A percentile compares a stretch with the other conserved stretches of the same genome.
These are phyloP conservation scores for Irpex lacteus DNA, from an alignment of 1,284 basidiomycete genomes.

Conservation along the genomic window DNA sequence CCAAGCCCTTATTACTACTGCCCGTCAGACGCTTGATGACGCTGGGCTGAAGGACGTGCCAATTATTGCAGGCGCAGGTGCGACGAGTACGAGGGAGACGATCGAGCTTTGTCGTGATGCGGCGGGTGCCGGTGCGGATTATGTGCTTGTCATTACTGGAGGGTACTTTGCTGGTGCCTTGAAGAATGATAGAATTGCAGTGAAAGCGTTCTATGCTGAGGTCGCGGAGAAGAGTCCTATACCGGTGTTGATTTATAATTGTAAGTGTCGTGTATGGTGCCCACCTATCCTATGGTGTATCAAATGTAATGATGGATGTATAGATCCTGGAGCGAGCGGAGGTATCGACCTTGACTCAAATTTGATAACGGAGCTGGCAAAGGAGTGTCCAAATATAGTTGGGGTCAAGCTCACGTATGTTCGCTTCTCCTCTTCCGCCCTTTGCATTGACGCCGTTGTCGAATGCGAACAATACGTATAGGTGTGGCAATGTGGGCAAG, in stretches of 20 bases:
- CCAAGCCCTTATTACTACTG: conserved; percentile 61
- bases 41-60: conserved; percentile 62
- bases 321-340: conserved; percentile 80
- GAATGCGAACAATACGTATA: conserved; percentile 25
- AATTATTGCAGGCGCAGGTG: conserved; percentile 81
- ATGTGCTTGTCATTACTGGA: conserved; percentile 77
- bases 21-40: conserved; percentile 70
- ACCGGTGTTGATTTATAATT: conserved; percentile 49
- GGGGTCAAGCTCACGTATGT: conserved; percentile 87
- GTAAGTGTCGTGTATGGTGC: conserved; percentile 15
- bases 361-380: conserved; percentile 76
- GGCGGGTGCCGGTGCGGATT: conserved; percentile 81
- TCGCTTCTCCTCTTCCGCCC: neutral
- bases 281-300: neutral
- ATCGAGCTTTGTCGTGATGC: conserved; percentile 72
- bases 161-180: conserved; percentile 84
- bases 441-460: neutral
- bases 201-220: conserved; percentile 77
- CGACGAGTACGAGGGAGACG: conserved; percentile 79
- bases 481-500: conserved; percentile 89
- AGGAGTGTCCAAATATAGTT: conserved; percentile 67
- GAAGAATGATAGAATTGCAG: conserved; percentile 54
- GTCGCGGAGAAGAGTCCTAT: conserved; percentile 77
- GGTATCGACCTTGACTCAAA: conserved; percentile 88
- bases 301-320: neutral